These are phyloP conservation scores for Betula pendula DNA, from an alignment of 306 rosid genomes.

Conservation along the genomic window DNA sequence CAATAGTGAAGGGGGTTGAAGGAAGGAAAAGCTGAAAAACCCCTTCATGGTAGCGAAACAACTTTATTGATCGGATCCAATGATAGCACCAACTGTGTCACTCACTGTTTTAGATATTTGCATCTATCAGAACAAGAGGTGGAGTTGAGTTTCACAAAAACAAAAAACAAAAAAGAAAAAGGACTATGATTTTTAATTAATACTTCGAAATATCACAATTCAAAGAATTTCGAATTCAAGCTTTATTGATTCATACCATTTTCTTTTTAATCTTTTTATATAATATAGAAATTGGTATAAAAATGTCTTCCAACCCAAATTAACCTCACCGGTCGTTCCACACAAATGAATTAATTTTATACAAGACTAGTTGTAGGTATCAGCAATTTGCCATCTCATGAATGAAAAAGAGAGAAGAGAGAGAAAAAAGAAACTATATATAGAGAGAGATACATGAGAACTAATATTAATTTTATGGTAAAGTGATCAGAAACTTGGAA, in stretches of 20 bases:
- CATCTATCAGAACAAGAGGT: conserved; percentile 28
- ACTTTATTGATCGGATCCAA: conserved; percentile 45
- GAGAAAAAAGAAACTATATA: too few species aligned
- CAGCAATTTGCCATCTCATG: neutral
- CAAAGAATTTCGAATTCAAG: conserved; percentile 41
- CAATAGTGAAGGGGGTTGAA: conserved; percentile 33
- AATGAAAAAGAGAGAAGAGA: too few species aligned
- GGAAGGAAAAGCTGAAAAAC: conserved; percentile 36
- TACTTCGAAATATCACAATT: conserved; percentile 8
- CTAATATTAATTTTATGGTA: neutral
- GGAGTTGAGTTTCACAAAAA: conserved; percentile 23
- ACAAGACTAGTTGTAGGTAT: too few species aligned
- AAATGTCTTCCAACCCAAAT: too few species aligned
- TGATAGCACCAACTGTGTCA: conserved; percentile 44
- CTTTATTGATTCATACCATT: neutral
- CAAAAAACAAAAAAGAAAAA: too few species aligned
- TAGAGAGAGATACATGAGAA: neutral
- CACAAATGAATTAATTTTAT: too few species aligned
- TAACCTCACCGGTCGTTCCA: too few species aligned
- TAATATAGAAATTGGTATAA: too few species aligned
- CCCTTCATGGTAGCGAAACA: conserved; percentile 39
- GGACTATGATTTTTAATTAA: too few species aligned
- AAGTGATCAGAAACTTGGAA: neutral
- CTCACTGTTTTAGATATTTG: conserved; percentile 46
- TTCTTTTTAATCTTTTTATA: neutral